Evolutionary conservation across 495 filamentous ascomycete species (phyloP).

Genomic region (Aspergillus cavernicola): DNA sequence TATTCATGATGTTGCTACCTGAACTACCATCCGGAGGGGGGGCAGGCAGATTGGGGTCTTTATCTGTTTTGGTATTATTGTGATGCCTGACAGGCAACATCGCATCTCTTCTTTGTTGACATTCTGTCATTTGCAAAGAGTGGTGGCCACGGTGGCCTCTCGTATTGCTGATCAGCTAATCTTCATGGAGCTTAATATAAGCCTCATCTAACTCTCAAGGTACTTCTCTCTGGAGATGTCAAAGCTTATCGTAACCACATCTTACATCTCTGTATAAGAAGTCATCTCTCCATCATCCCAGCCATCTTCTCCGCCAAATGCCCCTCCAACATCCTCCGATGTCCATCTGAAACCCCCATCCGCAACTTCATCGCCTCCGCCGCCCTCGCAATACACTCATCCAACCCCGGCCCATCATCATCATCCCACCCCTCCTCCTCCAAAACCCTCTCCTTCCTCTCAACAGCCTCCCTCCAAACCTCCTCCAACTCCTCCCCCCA

Average conservation of each 20-base stretch:
- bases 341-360: slow-evolving; percentile 19
- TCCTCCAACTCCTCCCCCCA: slow-evolving; percentile 77
- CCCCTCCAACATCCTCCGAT: slow-evolving; percentile 27
- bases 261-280: too few relatives aligned
- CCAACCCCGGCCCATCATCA: slow-evolving; percentile 17
- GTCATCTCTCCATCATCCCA: background rate
- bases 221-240: background rate
- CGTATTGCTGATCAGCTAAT: too few relatives aligned
- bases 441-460: slow-evolving; percentile 14
- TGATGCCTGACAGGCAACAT: background rate
- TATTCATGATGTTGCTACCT: background rate
- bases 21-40: too few relatives aligned
- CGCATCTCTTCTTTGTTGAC: background rate
- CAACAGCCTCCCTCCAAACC: slow-evolving; percentile 49
- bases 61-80: background rate
- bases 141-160: too few relatives aligned
- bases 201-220: background rate
- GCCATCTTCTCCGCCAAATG: slow-evolving; percentile 23
- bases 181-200: too few relatives aligned
- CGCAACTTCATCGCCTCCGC: slow-evolving; percentile 21
- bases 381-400: slow-evolving; percentile 44
- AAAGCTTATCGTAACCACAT: background rate
- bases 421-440: slow-evolving; percentile 4
- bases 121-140: too few relatives aligned
- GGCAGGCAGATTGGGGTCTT: background rate